A percentile compares a stretch with the other conserved stretches of the same genome.
phyloP scores from a whole-genome alignment of 371 early-diverging fungal genomes.

The Mucor sp. region DNA sequence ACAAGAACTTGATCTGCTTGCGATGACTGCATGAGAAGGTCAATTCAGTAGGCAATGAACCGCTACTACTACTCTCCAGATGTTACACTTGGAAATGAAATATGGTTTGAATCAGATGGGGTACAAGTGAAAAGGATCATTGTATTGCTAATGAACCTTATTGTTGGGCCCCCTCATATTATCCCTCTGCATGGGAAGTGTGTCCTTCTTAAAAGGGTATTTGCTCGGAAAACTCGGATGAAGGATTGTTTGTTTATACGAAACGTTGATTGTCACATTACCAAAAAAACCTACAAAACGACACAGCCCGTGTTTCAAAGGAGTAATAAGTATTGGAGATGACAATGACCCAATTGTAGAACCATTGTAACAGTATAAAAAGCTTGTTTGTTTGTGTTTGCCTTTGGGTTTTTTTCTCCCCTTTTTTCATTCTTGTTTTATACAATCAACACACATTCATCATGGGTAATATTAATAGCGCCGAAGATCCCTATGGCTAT shows the following conservation, averaged over 20 bases:
- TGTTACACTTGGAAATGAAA: too few species aligned
- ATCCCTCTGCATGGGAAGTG: background rate
- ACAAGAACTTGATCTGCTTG: too few species aligned
- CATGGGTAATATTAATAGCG: background rate
- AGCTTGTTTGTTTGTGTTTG: background rate
- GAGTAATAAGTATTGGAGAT: background rate
- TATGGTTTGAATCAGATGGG: too few species aligned
- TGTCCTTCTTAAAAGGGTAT: background rate
- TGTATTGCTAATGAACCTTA: background rate
- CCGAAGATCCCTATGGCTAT: background rate
- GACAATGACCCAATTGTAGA: background rate
- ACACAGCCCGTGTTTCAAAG: slow-evolving; percentile 4
- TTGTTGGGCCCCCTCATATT: too few species aligned
- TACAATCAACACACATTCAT: background rate
- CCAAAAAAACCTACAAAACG: background rate
- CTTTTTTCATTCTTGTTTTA: background rate
- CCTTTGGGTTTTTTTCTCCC: background rate
- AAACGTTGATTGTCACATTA: slow-evolving; percentile 8
- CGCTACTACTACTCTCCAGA: too few species aligned
- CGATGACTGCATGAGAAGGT: too few species aligned
- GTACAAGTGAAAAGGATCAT: background rate
- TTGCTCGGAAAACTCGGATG: background rate
- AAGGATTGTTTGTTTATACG: slow-evolving; percentile 6
- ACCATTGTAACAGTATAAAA: slow-evolving; percentile 1
- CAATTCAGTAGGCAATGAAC: too few species aligned